These are phyloP conservation scores for Acacia concinna DNA, from an alignment of 331 rosid genomes.

Conservation along the genomic window DNA sequence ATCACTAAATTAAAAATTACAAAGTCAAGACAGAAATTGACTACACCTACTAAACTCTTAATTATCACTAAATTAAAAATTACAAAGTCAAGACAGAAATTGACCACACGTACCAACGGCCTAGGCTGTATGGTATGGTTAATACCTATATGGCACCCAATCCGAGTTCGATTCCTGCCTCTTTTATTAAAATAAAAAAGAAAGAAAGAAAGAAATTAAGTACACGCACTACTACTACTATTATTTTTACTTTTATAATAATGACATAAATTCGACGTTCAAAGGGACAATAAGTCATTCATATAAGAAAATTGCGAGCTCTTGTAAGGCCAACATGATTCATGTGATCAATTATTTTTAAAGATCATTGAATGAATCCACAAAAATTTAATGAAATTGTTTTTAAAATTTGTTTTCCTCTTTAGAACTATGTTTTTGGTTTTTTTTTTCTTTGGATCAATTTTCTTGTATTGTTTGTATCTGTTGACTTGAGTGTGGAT, in stretches of 20 bases:
- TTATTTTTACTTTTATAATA: neutral
- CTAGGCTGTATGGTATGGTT: too few relatives aligned
- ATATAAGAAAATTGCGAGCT: neutral
- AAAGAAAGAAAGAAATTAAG: too few relatives aligned
- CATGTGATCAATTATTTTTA: neutral
- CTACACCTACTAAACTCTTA: neutral
- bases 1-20: neutral
- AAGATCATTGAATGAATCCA: neutral
- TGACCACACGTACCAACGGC: neutral
- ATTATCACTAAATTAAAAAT: neutral
- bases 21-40: neutral
- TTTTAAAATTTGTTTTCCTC: neutral
- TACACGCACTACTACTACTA: too few relatives aligned
- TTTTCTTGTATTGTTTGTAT: constrained; percentile 1
- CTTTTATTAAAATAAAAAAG: too few relatives aligned
- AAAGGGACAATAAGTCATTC: neutral
- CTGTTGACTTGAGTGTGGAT: neutral
- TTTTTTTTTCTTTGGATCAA: neutral
- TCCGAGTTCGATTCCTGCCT: too few relatives aligned
- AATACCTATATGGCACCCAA: too few relatives aligned
- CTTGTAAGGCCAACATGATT: neutral
- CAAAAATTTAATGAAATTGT: neutral
- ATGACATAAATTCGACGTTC: neutral
- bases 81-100: neutral
- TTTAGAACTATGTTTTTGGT: neutral